phyloP scores from a whole-genome alignment of 441 rosid genomes.

The Aleurites moluccanus region DNA sequence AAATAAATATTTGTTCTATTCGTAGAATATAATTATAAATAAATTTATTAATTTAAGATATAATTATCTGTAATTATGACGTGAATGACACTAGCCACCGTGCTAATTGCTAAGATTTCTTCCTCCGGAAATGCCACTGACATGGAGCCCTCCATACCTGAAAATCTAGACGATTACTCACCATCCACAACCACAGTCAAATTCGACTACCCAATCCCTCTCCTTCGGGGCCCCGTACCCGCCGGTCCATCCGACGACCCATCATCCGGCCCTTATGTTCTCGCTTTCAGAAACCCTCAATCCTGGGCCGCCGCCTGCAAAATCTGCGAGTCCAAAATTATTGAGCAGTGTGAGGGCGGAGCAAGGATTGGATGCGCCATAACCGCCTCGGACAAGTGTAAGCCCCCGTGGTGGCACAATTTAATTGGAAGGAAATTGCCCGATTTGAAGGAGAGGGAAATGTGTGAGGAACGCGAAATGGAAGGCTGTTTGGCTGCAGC shows the following conservation, averaged over 20 bases:
- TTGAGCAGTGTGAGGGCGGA: conserved; percentile 65
- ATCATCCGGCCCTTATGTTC: conserved; percentile 41
- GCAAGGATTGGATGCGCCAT: conserved; percentile 79
- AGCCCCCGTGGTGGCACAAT: conserved; percentile 68
- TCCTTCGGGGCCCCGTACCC: conserved; percentile 64
- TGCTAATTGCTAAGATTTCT: too few relatives aligned
- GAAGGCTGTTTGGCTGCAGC: conserved; percentile 52
- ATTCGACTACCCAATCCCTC: conserved; percentile 50
- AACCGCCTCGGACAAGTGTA: conserved; percentile 59
- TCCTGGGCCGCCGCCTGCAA: conserved; percentile 57
- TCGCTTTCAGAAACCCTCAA: conserved; percentile 52
- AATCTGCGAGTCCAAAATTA: conserved; percentile 42
- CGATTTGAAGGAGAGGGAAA: conserved; percentile 54
- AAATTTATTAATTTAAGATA: too few relatives aligned
- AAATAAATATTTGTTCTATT: too few relatives aligned
- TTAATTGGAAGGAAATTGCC: conserved; percentile 29
- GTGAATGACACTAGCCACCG: too few relatives aligned
- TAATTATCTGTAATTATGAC: too few relatives aligned
- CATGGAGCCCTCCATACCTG: conserved; percentile 17
- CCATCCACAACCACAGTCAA: conserved; percentile 47
- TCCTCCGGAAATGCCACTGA: neutral
- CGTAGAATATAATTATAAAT: too few relatives aligned
- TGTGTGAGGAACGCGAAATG: conserved; percentile 63
- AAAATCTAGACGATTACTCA: conserved; percentile 50
- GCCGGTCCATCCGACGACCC: conserved; percentile 43